phyloP scores from a whole-genome alignment of 2,329 filamentous ascomycete genomes.

The Trichophyton benhamiae region DNA sequence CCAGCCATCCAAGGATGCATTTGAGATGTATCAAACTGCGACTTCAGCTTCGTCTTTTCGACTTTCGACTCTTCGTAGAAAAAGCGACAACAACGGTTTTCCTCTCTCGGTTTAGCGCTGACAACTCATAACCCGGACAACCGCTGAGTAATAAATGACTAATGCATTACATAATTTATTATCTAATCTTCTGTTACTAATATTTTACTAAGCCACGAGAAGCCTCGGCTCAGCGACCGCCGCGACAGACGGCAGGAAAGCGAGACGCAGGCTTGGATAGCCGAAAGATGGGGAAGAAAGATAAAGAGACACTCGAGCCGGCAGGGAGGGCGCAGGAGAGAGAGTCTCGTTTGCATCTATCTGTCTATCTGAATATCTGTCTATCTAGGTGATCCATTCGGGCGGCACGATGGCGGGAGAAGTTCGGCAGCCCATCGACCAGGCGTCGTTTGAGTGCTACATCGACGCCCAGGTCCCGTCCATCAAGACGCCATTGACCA shows the following conservation, averaged over 20 bases:
- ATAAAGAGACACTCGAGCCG: too few species aligned
- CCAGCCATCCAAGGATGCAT: too few species aligned
- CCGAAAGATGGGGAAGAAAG: too few species aligned
- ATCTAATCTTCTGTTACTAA: neutral
- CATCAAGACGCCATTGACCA: conserved; percentile 67
- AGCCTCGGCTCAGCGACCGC: neutral
- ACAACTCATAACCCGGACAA: conserved; percentile 14
- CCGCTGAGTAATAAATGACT: neutral
- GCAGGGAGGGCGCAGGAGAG: neutral
- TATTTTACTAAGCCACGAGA: neutral
- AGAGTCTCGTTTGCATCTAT: neutral
- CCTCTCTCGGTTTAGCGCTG: conserved; percentile 29
- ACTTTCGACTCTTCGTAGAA: conserved; percentile 12
- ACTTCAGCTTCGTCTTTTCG: neutral
- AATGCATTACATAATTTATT: neutral
- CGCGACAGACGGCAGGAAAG: neutral
- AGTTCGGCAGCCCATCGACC: conserved; percentile 82
- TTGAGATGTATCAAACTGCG: neutral
- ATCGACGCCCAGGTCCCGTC: conserved; percentile 65
- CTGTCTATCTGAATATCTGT: too few species aligned
- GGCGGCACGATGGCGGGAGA: conserved; percentile 59
- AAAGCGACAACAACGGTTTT: conserved; percentile 27
- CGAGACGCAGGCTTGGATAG: neutral
- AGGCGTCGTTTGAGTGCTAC: conserved; percentile 66
- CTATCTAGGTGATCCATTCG: neutral